Base-by-base conservation (phyloP, 2,329 filamentous ascomycete genomes). In the Ambrosiella beaveri region DNA sequence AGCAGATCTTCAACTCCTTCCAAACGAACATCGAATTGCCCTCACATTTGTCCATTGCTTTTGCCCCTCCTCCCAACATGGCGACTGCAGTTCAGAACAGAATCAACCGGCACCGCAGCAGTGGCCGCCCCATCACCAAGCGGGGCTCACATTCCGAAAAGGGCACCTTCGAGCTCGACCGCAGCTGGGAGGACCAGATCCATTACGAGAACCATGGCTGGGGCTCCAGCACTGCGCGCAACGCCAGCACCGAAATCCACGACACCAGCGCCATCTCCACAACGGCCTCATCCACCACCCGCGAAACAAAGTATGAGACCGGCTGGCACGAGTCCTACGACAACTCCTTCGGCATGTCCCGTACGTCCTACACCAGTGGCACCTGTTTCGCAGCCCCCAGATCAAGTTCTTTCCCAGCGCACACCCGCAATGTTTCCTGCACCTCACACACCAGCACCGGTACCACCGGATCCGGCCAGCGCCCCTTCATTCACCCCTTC, bases 141-240 rank as follows among this genome's bases (percentile, higher is more conserved):
- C 82, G 81, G 66, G 63, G 63, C 44, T 69, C 73, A 40, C 72
- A 75, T 54, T 80, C 77, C 63, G 78, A 81, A 63, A 81, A 81
- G 70, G 81, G 74, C 64, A 83, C 80, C 51, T 68, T 83, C 61
- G 81, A 84, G 63, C 67, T 84, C 62, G 77, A 82, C 65, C 75
- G 80, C 50, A 72, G 73, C 17, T 80, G 78, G 73, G 75, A 79
- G 47, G 78, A 82, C 61, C 77, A 80, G 64, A 70, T 68, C 63
- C 68, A 65, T 44, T 65, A 72, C 61, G 68, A 66, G 17, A 67
- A 65, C 47, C 68, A 65, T 52, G 67, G 66, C 51, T 67, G 64
- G 64, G 68, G 67, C 35, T 66, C 66, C 51, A 59, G 59, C 44
- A 65, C 54, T 35, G 56, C 59, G 15, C 59, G 59, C 59, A 75